Evolutionary conservation across 768 basidiomycete genomes (phyloP).

Genomic region (Tylopilus balloui): DNA sequence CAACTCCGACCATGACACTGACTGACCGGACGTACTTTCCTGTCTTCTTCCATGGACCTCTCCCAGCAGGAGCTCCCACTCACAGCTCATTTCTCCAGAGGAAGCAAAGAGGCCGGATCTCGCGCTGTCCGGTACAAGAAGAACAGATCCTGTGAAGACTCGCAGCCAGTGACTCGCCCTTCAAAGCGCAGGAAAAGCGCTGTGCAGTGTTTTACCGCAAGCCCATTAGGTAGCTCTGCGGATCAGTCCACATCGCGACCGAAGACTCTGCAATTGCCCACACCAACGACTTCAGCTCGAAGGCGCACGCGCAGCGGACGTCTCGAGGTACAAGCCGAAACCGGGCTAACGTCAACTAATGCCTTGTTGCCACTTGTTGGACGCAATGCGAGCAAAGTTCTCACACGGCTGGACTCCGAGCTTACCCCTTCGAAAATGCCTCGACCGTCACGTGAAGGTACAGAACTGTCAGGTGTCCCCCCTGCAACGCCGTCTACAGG

Average conservation of each 20-base stretch:
- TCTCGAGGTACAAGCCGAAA: background rate
- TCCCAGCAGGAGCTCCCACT: constrained; percentile 33
- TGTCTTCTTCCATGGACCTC: constrained; percentile 21
- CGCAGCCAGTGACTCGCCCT: constrained; percentile 5
- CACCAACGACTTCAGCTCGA: constrained; percentile 20
- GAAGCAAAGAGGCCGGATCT: constrained; percentile 9
- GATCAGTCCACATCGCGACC: constrained; percentile 3
- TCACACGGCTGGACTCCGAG: background rate
- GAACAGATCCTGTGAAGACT: background rate
- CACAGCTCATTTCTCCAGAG: constrained; percentile 25
- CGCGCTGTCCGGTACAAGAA: constrained; percentile 1
- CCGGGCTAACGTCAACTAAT: background rate
- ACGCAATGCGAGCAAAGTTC: background rate
- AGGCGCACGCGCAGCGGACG: constrained; percentile 8
- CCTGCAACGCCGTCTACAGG: constrained; percentile 9
- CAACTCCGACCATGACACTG: constrained; percentile 37
- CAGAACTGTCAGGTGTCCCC: background rate
- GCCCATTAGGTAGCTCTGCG: background rate
- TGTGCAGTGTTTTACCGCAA: background rate
- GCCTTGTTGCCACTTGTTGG: background rate
- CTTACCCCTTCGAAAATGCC: background rate
- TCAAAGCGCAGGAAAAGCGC: constrained; percentile 21
- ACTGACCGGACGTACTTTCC: too few relatives aligned
- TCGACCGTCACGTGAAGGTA: background rate
- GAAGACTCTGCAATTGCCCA: constrained; percentile 18